Conservation (phyloP, 1,284 basidiomycete genomes). For the Tilletia caries region DNA sequence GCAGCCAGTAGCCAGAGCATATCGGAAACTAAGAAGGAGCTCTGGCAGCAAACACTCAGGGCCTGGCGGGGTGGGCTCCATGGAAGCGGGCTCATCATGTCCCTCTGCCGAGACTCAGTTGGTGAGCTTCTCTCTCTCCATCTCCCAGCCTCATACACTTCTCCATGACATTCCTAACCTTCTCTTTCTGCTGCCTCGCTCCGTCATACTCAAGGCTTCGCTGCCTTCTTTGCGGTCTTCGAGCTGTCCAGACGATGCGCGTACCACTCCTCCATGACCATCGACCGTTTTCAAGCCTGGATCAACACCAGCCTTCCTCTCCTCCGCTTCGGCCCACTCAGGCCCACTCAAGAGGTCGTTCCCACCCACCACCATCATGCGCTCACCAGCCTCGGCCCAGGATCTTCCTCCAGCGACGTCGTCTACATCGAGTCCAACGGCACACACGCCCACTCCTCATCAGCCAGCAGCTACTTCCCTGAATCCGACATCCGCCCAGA, state of each 20-base stretch:
- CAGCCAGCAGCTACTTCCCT: neutral
- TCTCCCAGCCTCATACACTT: too few species aligned
- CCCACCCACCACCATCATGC: too few species aligned
- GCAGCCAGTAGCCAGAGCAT: neutral
- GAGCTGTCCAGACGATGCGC: constrained; percentile 51
- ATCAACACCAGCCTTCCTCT: constrained; percentile 20
- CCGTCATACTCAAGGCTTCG: constrained; percentile 31
- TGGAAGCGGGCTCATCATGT: constrained; percentile 49
- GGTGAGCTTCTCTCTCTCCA: too few species aligned
- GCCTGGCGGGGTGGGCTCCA: constrained; percentile 44
- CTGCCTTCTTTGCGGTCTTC: constrained; percentile 55
- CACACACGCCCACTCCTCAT: too few species aligned
- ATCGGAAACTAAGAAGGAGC: constrained; percentile 23
- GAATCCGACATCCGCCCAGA: neutral
- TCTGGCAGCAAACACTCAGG: constrained; percentile 44
- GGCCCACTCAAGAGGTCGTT: neutral
- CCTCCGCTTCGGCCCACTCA: neutral
- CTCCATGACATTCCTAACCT: too few species aligned
- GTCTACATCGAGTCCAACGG: neutral
- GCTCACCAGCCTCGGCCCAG: too few species aligned
- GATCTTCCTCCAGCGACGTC: neutral
- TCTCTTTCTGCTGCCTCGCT: neutral
- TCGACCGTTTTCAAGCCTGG: constrained; percentile 41
- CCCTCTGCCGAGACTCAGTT: constrained; percentile 51
- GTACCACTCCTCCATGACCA: constrained; percentile 39